phyloP scores from a whole-genome alignment of 768 basidiomycete species.

The Tulasnella sp. region DNA sequence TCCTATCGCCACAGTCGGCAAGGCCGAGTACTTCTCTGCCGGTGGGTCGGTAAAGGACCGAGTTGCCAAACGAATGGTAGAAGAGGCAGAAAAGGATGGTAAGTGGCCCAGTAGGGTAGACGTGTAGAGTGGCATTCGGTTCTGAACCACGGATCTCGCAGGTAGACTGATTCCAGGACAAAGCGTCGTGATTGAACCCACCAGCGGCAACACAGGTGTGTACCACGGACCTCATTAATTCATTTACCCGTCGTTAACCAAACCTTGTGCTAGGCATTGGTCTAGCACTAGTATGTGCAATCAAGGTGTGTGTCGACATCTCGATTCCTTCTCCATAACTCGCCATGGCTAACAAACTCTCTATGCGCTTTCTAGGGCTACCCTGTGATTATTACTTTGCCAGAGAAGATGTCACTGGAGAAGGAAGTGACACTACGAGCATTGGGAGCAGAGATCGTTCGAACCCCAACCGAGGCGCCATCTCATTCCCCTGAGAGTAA shows the following conservation, averaged over 20 bases:
- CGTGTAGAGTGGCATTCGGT: not conserved
- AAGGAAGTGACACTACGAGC: conserved; percentile 88
- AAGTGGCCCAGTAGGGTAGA: conserved; percentile 19
- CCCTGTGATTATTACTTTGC: conserved; percentile 79
- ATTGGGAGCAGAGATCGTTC: conserved; percentile 85
- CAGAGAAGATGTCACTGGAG: conserved; percentile 94
- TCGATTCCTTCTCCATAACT: no score
- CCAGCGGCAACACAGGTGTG: conserved; percentile 88
- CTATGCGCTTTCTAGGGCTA: conserved; percentile 63
- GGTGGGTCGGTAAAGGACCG: conserved; percentile 95
- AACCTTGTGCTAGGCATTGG: conserved; percentile 56
- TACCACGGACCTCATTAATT: conserved; percentile 14
- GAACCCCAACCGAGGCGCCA: conserved; percentile 81
- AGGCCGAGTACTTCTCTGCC: conserved; percentile 78
- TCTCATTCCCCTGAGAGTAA: conserved; percentile 86
- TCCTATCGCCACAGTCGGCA: conserved; percentile 48
- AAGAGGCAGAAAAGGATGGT: conserved; percentile 83
- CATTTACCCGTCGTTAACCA: not conserved
- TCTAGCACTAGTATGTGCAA: conserved; percentile 80
- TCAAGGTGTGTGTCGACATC: conserved; percentile 54
- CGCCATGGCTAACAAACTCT: conserved; percentile 28
- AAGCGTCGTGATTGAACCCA: conserved; percentile 90
- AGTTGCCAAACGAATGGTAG: conserved; percentile 93
- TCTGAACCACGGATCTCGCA: not conserved
- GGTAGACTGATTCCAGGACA: conserved; percentile 60